These are phyloP conservation scores for Apiosordaria backusii DNA, from an alignment of 495 filamentous ascomycete species.

Conservation along the genomic window DNA sequence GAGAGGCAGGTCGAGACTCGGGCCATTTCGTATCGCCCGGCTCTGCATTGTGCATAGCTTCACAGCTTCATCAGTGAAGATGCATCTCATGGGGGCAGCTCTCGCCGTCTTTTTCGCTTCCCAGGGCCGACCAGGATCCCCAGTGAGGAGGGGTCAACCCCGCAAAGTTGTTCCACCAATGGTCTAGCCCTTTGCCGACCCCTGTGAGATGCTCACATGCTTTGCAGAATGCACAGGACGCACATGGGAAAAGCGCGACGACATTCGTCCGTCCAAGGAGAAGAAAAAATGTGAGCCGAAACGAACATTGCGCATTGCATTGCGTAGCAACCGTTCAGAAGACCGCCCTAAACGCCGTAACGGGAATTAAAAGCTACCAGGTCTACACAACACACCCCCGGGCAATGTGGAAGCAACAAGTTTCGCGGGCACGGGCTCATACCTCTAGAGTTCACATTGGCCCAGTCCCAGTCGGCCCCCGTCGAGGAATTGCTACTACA, in stretches of 20 bases:
- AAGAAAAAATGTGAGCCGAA: slow-evolving; percentile 13
- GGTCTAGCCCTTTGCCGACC: not conserved
- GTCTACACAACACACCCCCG: not conserved
- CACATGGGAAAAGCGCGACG: not conserved
- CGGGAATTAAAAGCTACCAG: not conserved
- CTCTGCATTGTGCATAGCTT: not conserved
- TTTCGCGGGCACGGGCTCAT: not conserved
- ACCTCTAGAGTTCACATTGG: no score
- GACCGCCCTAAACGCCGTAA: not conserved
- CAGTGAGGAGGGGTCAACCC: slow-evolving; percentile 2
- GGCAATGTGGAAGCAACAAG: slow-evolving; percentile 1
- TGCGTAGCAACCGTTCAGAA: not conserved
- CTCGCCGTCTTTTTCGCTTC: slow-evolving; percentile 8
- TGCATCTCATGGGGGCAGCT: not conserved
- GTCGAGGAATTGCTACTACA: no score
- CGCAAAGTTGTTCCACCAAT: slow-evolving; percentile 21
- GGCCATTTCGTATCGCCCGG: slow-evolving; percentile 1
- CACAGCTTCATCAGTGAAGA: not conserved
- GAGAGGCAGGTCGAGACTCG: not conserved
- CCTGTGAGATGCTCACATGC: slow-evolving; percentile 9
- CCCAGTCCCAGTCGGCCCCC: not conserved
- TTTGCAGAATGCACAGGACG: not conserved
- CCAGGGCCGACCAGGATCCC: slow-evolving; percentile 14
- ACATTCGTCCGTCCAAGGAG: not conserved
- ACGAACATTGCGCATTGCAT: slow-evolving; percentile 12